Conservation (phyloP, 2,329 filamentous ascomycete genomes). For the Lecanicillium sp. region DNA sequence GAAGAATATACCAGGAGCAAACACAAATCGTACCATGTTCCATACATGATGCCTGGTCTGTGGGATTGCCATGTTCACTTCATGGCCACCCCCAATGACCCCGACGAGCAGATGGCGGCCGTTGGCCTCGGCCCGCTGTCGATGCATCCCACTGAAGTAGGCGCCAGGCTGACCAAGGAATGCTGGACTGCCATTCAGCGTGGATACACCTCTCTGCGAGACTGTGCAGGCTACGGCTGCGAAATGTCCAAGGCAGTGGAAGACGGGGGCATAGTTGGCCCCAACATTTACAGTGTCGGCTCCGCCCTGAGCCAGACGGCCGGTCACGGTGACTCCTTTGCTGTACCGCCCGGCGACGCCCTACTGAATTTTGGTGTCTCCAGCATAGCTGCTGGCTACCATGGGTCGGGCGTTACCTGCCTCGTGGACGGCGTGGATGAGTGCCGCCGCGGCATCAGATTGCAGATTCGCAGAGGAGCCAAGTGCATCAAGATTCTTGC, state of each 20-base stretch:
- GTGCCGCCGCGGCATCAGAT: constrained; percentile 28
- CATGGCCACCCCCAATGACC: constrained; percentile 21
- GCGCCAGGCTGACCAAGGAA: constrained; percentile 30
- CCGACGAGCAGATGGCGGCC: constrained; percentile 13
- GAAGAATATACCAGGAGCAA: constrained; percentile 19
- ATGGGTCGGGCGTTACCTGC: constrained; percentile 15
- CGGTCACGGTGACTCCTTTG: constrained; percentile 36
- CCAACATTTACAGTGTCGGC: constrained; percentile 40
- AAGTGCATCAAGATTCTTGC: constrained; percentile 32
- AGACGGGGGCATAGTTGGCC: constrained; percentile 36
- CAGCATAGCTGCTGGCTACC: constrained; percentile 21
- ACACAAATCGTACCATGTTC: constrained; percentile 24
- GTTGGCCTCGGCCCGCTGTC: constrained; percentile 16
- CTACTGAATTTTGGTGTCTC: constrained; percentile 25
- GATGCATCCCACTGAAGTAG: constrained; percentile 22
- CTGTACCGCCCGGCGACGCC: constrained; percentile 24
- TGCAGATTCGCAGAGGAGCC: constrained; percentile 32
- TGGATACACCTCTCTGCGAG: constrained; percentile 44
- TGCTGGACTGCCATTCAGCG: constrained; percentile 30
- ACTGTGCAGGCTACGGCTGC: constrained; percentile 37
- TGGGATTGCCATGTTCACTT: constrained; percentile 47
- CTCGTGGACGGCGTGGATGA: constrained; percentile 32
- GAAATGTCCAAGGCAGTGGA: constrained; percentile 34
- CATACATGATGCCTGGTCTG: constrained; percentile 41
- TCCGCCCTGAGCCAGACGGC: constrained; percentile 37